These are phyloP conservation scores for Solanum hybrid DNA, from an alignment of 305 asterid genomes.

Conservation along the genomic window DNA sequence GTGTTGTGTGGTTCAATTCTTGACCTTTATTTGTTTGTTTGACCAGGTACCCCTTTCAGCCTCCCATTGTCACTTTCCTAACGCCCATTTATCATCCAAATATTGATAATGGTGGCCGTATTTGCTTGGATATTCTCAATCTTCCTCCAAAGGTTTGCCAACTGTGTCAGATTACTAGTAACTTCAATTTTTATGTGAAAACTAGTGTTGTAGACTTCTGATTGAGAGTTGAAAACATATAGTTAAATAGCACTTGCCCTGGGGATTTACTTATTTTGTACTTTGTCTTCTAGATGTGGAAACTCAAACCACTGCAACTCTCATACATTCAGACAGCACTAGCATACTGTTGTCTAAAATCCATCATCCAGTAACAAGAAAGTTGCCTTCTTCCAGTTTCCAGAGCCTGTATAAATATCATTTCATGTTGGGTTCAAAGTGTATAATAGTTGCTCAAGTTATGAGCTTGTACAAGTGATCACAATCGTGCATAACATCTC, in stretches of 20 bases:
- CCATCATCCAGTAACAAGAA: not conserved
- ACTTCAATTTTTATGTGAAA: not conserved
- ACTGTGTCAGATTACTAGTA: not conserved
- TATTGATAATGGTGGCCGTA: conserved; percentile 79
- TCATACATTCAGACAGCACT: not conserved
- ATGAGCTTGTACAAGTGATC: not conserved
- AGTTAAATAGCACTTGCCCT: not conserved
- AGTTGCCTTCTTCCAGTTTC: not conserved
- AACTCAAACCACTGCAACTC: not conserved
- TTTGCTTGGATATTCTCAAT: conserved; percentile 86
- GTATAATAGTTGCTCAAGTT: not conserved
- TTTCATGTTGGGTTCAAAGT: not conserved
- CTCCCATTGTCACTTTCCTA: conserved; percentile 66
- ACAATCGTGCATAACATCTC: not conserved
- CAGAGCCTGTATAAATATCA: not conserved
- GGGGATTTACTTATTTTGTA: not conserved
- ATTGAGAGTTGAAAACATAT: not conserved
- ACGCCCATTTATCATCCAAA: conserved; percentile 83
- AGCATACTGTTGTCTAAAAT: not conserved
- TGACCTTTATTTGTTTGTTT: conserved; percentile 1
- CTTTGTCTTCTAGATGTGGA: not conserved
- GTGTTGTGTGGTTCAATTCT: not conserved
- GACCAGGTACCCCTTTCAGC: conserved; percentile 79
- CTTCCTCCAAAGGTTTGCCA: conserved; percentile 76
- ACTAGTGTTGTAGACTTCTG: not conserved